Evolutionary conservation across 148 eudicot species (phyloP), one percentile per base, ranked within the genome.

Genomic region (Tetragonia tetragonoides): DNA sequence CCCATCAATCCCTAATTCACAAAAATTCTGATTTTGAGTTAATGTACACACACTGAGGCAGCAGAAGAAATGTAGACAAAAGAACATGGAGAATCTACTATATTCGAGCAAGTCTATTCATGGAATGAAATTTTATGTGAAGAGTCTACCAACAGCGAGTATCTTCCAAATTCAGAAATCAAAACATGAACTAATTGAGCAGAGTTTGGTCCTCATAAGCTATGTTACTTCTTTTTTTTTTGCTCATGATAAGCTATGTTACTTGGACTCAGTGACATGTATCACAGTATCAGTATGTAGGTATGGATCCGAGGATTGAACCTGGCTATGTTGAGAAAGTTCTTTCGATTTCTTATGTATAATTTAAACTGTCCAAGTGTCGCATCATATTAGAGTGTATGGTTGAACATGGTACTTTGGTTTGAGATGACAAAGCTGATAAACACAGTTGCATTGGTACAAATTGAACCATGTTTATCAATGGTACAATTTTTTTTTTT

Each of bases 1-100:
- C 23, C 97, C 99, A 83, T 95, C 99, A 39, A 95, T 92, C 70
- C 99, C 99, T 95, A 74, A 54, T 67, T n/a, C n/a, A 80, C 16
- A 6, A 20, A 77, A 64, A 18, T 60, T 39, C 39, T 16, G 18
- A 16, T 60, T 71, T 28, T 73, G 75, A 75, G 83, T 54, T 3
- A 61, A 46, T 23, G 15, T 37, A 40, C 28, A 5, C 28, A 5
- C 57, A 39, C 7, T 15, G 4, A 77, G 3, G 7, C 5, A 41
- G 6, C 3, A 46, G 39, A 38, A 64, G 28, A 44, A 38, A 28
- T 28, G 72, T 17, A 28, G n/a, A 46, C 24, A 20, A 73, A 73
- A 53, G 9, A 51, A 9, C 10, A 10, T n/a, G 3, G 68, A 44
- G 34, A 41, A 41, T 37, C 28, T 8, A 37, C 34, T 28, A 1